Percentiles rank a stretch among this genome's conserved stretches.
phyloP scores from a whole-genome alignment of 768 basidiomycete genomes.

The Pleurotus cornucopiae region DNA sequence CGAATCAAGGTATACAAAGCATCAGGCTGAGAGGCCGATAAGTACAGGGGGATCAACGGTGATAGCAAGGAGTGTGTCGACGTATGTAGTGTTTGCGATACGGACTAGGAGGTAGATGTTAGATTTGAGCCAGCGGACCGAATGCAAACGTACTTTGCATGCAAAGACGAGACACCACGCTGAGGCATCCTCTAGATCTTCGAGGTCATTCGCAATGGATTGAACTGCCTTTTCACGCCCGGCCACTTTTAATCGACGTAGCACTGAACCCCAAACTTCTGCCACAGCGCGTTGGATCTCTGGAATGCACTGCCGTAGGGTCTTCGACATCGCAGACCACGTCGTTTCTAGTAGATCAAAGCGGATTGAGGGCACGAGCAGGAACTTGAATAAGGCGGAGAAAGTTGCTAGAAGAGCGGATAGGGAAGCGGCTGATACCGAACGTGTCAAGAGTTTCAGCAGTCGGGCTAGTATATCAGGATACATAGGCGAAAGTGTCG shows the following conservation, averaged over 20 bases:
- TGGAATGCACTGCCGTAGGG: slow-evolving; percentile 55
- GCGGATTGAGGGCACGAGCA: slow-evolving; percentile 63
- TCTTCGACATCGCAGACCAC: slow-evolving; percentile 49
- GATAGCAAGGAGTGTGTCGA: slow-evolving; percentile 59
- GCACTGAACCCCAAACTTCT: slow-evolving; percentile 81
- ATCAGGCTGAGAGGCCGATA: slow-evolving; percentile 33
- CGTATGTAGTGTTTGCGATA: slow-evolving; percentile 80
- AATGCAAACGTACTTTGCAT: slow-evolving; percentile 55
- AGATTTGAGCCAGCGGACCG: slow-evolving; percentile 7
- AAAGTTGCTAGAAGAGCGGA: slow-evolving; percentile 66
- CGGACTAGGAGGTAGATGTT: slow-evolving; percentile 45
- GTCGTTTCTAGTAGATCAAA: slow-evolving; percentile 51
- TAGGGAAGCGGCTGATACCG: slow-evolving; percentile 57
- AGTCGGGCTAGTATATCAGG: slow-evolving; percentile 49
- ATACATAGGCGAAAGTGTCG: slow-evolving; percentile 65
- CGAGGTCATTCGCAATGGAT: slow-evolving; percentile 48
- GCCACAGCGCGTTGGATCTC: slow-evolving; percentile 77
- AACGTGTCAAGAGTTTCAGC: slow-evolving; percentile 50
- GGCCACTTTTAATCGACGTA: slow-evolving; percentile 66
- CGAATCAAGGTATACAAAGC: slow-evolving; percentile 55
- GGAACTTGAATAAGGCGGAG: slow-evolving; percentile 64
- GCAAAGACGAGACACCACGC: slow-evolving; percentile 77
- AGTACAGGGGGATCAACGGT: slow-evolving; percentile 53
- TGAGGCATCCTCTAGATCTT: slow-evolving; percentile 54
- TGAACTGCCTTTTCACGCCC: slow-evolving; percentile 52